These are phyloP conservation scores for Oryza brachyantha DNA, from an alignment of 176 grass and related monocot species.

Conservation along the genomic window DNA sequence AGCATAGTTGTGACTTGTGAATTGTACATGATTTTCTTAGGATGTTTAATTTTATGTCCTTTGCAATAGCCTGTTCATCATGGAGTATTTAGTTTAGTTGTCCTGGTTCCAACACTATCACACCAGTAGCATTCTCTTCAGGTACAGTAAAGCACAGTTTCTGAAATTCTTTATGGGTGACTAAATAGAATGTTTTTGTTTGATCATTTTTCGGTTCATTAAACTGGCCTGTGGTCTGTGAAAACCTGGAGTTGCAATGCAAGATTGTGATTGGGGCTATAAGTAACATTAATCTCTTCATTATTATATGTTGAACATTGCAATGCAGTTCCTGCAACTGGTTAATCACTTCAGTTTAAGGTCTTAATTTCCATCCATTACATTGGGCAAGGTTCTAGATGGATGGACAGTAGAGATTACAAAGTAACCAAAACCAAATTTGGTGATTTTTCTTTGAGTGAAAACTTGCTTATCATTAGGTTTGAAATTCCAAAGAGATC, in stretches of 20 bases:
- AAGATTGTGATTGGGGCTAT: not conserved
- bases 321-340: slow-evolving; percentile 9
- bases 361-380: not conserved
- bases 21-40: not conserved
- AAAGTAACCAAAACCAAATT: not conserved
- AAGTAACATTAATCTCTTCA: not conserved
- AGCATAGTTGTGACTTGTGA: not conserved
- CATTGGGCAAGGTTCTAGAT: not conserved
- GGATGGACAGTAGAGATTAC: not conserved
- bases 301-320: not conserved
- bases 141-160: not conserved
- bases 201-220: not conserved
- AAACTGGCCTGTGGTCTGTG: not conserved
- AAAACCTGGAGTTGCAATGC: not conserved
- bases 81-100: not conserved
- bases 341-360: not conserved
- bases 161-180: not conserved
- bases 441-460: not conserved
- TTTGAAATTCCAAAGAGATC: slow-evolving; percentile 13
- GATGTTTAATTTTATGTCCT: not conserved
- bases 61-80: not conserved
- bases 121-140: not conserved
- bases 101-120: not conserved
- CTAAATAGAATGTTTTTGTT: not conserved
- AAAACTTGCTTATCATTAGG: not conserved